Evolutionary conservation across 108 stramenopile species (phyloP).

Genomic region (Schizochytrium sp.): DNA sequence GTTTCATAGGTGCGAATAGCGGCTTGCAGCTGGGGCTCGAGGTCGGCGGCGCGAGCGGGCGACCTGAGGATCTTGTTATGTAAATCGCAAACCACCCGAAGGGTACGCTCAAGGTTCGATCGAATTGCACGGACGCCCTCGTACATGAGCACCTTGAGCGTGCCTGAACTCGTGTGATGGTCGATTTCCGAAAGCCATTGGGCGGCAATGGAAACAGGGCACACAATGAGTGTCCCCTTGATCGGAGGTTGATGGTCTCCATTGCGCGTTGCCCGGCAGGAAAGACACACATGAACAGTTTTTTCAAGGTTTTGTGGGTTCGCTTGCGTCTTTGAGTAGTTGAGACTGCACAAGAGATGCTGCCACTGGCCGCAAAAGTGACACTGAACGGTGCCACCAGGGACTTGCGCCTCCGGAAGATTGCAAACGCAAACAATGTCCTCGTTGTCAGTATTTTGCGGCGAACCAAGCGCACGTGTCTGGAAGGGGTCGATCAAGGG

Average conservation of each 20-base stretch:
- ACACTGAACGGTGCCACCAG: background rate
- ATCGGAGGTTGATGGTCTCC: background rate
- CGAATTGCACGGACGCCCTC: background rate
- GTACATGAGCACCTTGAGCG: background rate
- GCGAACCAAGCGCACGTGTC: background rate
- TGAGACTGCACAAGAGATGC: background rate
- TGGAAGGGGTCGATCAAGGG: background rate
- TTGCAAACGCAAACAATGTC: background rate
- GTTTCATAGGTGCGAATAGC: background rate
- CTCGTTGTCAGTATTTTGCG: background rate
- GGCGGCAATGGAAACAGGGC: background rate
- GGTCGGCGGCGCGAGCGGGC: background rate
- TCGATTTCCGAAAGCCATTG: slow-evolving; percentile 7
- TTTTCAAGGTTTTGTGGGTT: background rate
- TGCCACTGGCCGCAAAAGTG: background rate
- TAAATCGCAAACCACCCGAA: background rate
- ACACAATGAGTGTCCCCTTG: background rate
- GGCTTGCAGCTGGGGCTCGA: too few species aligned
- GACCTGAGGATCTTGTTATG: background rate
- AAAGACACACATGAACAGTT: background rate
- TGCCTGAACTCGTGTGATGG: background rate
- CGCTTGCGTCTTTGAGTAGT: background rate
- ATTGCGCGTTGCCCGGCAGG: background rate
- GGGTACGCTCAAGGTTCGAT: background rate
- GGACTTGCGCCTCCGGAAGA: background rate